A percentile compares a stretch with the other conserved stretches of the same genome.
These are phyloP conservation scores for Umbelopsis vinacea DNA, from an alignment of 192 early-diverging fungal genomes.

Conservation along the genomic window DNA sequence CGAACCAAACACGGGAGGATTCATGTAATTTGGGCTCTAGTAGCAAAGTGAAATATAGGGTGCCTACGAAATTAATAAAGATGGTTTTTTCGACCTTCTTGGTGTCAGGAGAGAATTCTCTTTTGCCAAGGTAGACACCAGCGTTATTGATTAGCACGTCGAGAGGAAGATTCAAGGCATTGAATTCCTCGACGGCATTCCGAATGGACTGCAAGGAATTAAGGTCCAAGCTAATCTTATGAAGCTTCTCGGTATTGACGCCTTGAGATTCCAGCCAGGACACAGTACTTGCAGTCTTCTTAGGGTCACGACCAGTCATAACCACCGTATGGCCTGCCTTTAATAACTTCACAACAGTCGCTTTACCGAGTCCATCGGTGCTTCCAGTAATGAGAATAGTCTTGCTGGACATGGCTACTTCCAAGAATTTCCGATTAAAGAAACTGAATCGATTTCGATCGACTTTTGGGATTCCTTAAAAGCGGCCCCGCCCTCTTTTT, in stretches of 20 bases:
- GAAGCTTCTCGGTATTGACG: neutral
- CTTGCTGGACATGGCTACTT: conserved; percentile 1
- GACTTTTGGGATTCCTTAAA: neutral
- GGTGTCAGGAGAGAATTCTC: neutral
- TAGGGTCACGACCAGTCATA: conserved; percentile 25
- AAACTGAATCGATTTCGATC: neutral
- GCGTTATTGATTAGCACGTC: conserved; percentile 33
- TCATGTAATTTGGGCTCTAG: conserved; percentile 29
- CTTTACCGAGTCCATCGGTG: conserved; percentile 11
- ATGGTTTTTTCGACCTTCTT: conserved; percentile 24
- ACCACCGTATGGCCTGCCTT: conserved; percentile 20
- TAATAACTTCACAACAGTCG: neutral
- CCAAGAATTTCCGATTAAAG: too few relatives aligned
- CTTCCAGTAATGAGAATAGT: conserved; percentile 8
- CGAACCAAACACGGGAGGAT: conserved; percentile 22
- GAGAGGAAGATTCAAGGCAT: conserved; percentile 13
- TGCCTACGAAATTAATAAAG: conserved; percentile 27
- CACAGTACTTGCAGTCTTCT: neutral
- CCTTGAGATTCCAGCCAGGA: neutral
- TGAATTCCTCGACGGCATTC: conserved; percentile 16
- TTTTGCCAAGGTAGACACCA: neutral
- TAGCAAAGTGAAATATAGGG: conserved; percentile 27
- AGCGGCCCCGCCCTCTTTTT: too few relatives aligned
- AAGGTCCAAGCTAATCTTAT: conserved; percentile 22
- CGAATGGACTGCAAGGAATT: conserved; percentile 21